phyloP scores from a whole-genome alignment of 2,329 filamentous ascomycete species.

The Epichloe scottii region DNA sequence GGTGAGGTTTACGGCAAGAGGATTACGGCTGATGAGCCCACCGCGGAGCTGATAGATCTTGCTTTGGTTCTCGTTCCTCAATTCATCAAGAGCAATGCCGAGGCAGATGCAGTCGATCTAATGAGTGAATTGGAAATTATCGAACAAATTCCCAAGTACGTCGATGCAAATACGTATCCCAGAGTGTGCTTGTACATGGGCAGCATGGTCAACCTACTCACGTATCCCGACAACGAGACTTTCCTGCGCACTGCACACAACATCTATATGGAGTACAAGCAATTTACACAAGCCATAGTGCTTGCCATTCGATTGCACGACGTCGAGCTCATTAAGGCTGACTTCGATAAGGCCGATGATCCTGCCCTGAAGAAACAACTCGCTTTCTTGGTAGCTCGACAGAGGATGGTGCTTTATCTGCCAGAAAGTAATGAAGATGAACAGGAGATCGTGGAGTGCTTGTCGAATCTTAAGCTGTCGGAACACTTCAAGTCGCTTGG shows the following conservation, averaged over 20 bases:
- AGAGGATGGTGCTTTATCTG: conserved; percentile 73
- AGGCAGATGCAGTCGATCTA: conserved; percentile 93
- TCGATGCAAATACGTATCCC: conserved; percentile 88
- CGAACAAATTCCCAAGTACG: conserved; percentile 73
- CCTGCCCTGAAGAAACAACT: conserved; percentile 82
- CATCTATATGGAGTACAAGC: conserved; percentile 88
- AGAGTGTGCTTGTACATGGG: conserved; percentile 96
- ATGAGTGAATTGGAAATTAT: conserved; percentile 98
- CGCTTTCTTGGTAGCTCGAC: conserved; percentile 81
- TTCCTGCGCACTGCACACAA: conserved; percentile 88
- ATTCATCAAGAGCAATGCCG: conserved; percentile 93
- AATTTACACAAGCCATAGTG: conserved; percentile 85
- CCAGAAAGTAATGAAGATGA: conserved; percentile 56
- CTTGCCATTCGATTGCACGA: conserved; percentile 92
- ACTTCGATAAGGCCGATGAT: conserved; percentile 72
- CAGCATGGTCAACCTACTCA: conserved; percentile 95
- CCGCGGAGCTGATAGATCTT: conserved; percentile 74
- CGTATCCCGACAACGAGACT: conserved; percentile 92
- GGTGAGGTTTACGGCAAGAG: conserved; percentile 87
- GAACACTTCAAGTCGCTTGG: conserved; percentile 89
- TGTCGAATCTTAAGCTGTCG: conserved; percentile 77
- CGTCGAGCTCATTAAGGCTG: conserved; percentile 63
- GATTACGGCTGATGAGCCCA: conserved; percentile 71
- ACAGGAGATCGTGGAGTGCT: conserved; percentile 63
- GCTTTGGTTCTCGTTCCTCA: conserved; percentile 78